These are phyloP conservation scores for Candida cerambycidarum DNA, from an alignment of 805 yeast species.

Conservation along the genomic window DNA sequence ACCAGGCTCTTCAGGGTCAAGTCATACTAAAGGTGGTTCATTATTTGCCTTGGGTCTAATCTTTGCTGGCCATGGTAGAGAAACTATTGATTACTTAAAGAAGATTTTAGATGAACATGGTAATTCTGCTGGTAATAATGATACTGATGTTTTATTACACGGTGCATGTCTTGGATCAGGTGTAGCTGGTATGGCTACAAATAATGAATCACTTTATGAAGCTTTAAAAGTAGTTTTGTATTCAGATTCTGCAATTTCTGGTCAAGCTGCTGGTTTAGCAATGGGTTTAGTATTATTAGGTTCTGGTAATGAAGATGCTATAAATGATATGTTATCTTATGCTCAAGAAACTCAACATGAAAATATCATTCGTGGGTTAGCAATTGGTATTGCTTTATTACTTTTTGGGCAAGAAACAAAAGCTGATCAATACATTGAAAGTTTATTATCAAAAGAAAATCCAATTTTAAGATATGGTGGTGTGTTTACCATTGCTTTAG, in stretches of 20 bases:
- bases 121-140: conserved; percentile 63
- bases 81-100: conserved; percentile 76
- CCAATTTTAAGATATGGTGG: conserved; percentile 93
- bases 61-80: conserved; percentile 95
- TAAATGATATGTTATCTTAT: conserved; percentile 79
- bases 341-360: conserved; percentile 97
- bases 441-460: conserved; percentile 70
- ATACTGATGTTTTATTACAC: conserved; percentile 81
- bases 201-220: conserved; percentile 71
- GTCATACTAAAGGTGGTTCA: conserved; percentile 94
- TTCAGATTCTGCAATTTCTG: conserved; percentile 89
- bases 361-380: conserved; percentile 89
- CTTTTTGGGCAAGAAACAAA: conserved; percentile 82
- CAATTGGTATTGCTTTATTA: conserved; percentile 83
- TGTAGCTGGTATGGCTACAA: conserved; percentile 94
- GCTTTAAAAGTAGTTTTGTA: conserved; percentile 80
- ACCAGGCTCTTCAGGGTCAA: conserved; percentile 77
- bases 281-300: conserved; percentile 97
- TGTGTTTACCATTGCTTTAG: conserved; percentile 88
- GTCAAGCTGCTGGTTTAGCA: conserved; percentile 94
- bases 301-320: conserved; percentile 68
- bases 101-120: conserved; percentile 66
- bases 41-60: conserved; percentile 89
- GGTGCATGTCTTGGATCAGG: conserved; percentile 96
- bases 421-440: conserved; percentile 68